phyloP scores from a whole-genome alignment of 1,284 basidiomycete species.

The Cutaneotrichosporon dermatis region DNA sequence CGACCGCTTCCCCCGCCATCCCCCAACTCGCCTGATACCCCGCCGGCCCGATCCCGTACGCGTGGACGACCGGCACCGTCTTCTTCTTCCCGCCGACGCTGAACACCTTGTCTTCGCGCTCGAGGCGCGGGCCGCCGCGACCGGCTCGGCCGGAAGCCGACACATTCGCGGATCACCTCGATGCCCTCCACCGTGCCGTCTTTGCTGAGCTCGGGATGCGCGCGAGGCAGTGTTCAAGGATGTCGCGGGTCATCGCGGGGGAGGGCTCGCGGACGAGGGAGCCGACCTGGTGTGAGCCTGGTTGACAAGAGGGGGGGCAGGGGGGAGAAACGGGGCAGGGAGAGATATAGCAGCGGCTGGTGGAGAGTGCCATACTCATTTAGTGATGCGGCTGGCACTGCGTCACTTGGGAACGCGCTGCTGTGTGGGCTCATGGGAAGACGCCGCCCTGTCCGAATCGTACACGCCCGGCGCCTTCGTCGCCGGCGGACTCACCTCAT shows the following conservation, averaged over 20 bases:
- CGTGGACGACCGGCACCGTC: conserved; percentile 20
- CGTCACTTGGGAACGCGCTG: no score
- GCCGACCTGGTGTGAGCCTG: conserved; percentile 7
- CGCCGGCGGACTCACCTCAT: conserved; percentile 12
- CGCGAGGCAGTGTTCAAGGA: conserved; percentile 20
- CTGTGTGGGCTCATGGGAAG: no score
- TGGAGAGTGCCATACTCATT: no score
- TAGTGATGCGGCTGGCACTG: no score
- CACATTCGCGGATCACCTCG: conserved; percentile 20
- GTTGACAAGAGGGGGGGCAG: no score
- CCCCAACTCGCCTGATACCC: conserved; percentile 40
- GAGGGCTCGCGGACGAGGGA: conserved; percentile 10
- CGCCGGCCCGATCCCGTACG: conserved; percentile 34
- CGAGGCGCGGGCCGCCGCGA: conserved; percentile 18
- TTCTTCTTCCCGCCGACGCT: not conserved
- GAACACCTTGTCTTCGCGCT: conserved; percentile 10
- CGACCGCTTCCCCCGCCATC: conserved; percentile 30
- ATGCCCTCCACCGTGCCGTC: conserved; percentile 20
- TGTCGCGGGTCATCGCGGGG: conserved; percentile 12
- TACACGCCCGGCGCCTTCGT: no score
- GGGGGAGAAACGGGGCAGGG: no score
- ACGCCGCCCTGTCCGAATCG: no score
- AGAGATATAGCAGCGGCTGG: not conserved
- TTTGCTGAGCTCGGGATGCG: conserved; percentile 15
- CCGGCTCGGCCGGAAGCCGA: conserved; percentile 21